Conservation (phyloP, 108 stramenopile species). For the Nitzschia sp. region DNA sequence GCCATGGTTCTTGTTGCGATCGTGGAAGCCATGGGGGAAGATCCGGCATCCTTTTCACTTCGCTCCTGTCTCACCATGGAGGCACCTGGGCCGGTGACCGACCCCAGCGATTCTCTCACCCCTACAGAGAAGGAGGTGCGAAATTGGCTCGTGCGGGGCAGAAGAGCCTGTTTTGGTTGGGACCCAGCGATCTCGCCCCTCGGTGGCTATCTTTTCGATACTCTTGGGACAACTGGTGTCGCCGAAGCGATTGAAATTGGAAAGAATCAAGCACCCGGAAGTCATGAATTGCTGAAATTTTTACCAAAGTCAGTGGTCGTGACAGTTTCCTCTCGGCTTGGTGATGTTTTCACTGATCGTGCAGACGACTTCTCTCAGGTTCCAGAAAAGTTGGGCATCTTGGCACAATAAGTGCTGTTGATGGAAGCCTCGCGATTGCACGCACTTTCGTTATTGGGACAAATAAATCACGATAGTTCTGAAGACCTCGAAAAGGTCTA, state of each 20-base stretch:
- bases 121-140: slow-evolving; percentile 11
- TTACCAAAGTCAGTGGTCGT: slow-evolving; percentile 24
- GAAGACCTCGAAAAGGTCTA: no score
- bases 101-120: neutral
- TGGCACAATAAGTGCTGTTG: slow-evolving; percentile 10
- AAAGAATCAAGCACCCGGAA: slow-evolving; percentile 23
- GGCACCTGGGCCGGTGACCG: neutral
- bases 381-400: slow-evolving; percentile 23
- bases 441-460: no score
- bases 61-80: slow-evolving; percentile 29
- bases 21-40: slow-evolving; percentile 26
- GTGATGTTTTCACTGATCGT: slow-evolving; percentile 22
- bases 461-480: no score
- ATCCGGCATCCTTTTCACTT: slow-evolving; percentile 21
- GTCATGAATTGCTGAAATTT: slow-evolving; percentile 28
- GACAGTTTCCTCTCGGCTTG: slow-evolving; percentile 14
- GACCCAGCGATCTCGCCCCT: slow-evolving; percentile 31
- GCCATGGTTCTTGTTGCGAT: slow-evolving; percentile 30
- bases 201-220: slow-evolving; percentile 27
- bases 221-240: slow-evolving; percentile 29
- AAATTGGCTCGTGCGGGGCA: slow-evolving; percentile 15
- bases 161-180: slow-evolving; percentile 26
- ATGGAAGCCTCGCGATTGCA: no score
- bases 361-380: slow-evolving; percentile 15
- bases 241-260: slow-evolving; percentile 24